Conservation (phyloP, 2,329 filamentous ascomycete genomes). For the Diaporthe eres region DNA sequence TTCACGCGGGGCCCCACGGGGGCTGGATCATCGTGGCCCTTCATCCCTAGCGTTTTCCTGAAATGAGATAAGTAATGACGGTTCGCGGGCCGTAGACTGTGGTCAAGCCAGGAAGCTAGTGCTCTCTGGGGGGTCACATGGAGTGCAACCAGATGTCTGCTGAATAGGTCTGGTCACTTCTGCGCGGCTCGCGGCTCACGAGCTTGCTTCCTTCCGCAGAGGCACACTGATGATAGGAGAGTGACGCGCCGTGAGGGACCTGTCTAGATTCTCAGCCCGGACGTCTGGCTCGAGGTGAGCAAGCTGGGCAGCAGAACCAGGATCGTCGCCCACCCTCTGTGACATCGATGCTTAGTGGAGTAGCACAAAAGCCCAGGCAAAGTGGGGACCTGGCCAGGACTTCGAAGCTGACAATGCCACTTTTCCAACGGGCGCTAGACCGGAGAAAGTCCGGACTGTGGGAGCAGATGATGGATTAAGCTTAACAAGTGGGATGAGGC, state of each 20-base stretch:
- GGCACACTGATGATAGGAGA: neutral
- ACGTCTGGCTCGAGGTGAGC: neutral
- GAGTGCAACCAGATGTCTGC: neutral
- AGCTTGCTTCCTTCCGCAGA: neutral
- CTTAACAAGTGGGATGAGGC: slow-evolving; percentile 21
- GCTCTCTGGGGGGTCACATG: slow-evolving; percentile 1
- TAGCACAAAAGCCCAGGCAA: neutral
- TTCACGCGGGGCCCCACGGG: slow-evolving; percentile 25
- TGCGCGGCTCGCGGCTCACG: neutral
- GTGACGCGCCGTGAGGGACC: slow-evolving; percentile 1
- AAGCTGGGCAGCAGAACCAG: neutral
- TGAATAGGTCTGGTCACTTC: neutral
- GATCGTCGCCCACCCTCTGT: neutral
- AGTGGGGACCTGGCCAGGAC: neutral
- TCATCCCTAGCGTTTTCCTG: neutral
- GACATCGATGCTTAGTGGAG: neutral
- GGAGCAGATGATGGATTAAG: slow-evolving; percentile 14
- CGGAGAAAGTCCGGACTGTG: neutral
- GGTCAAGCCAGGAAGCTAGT: slow-evolving; percentile 9
- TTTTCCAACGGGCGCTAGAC: slow-evolving; percentile 24
- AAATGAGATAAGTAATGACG: slow-evolving; percentile 7
- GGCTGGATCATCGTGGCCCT: slow-evolving; percentile 24
- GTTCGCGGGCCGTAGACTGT: slow-evolving; percentile 27
- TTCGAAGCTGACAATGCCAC: neutral
- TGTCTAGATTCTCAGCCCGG: neutral